These are phyloP conservation scores for Helotiales sp. DNA, from an alignment of 2,329 filamentous ascomycete species.

Conservation along the genomic window DNA sequence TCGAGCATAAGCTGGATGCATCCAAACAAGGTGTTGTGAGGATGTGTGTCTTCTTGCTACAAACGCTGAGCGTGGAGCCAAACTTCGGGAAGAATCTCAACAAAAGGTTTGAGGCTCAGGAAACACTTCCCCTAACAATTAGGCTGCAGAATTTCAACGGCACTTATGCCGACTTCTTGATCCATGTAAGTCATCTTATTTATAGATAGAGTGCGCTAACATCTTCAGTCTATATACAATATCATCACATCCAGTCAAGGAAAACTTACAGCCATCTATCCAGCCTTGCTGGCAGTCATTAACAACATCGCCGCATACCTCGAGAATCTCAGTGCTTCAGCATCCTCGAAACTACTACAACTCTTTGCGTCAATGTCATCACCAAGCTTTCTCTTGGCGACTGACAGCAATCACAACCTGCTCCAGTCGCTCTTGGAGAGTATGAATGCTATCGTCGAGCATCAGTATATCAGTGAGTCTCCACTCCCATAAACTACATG, in stretches of 20 bases:
- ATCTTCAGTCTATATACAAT: constrained; percentile 77
- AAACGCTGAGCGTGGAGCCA: constrained; percentile 90
- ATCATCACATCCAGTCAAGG: constrained; percentile 91
- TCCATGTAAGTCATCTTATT: constrained; percentile 65
- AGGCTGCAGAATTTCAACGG: constrained; percentile 82
- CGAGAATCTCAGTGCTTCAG: constrained; percentile 70
- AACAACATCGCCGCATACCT: constrained; percentile 90
- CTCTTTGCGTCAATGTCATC: constrained; percentile 91
- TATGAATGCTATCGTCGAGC: constrained; percentile 86
- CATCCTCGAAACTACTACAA: constrained; percentile 81
- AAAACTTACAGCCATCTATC: constrained; percentile 87
- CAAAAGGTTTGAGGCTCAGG: constrained; percentile 83
- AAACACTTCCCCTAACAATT: constrained; percentile 80
- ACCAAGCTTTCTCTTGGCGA: constrained; percentile 86
- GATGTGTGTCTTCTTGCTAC: constrained; percentile 96
- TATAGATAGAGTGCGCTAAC: constrained; percentile 26
- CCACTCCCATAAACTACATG: neutral
- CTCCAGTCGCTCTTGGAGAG: constrained; percentile 83
- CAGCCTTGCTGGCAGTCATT: constrained; percentile 85
- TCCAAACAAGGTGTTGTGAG: constrained; percentile 89
- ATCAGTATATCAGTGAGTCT: constrained; percentile 73
- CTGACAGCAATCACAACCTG: constrained; percentile 84
- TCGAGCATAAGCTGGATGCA: constrained; percentile 82
- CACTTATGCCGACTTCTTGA: constrained; percentile 89
- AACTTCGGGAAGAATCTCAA: constrained; percentile 91